phyloP scores from a whole-genome alignment of 176 grass and related monocot genomes.

The Themeda triandra region DNA sequence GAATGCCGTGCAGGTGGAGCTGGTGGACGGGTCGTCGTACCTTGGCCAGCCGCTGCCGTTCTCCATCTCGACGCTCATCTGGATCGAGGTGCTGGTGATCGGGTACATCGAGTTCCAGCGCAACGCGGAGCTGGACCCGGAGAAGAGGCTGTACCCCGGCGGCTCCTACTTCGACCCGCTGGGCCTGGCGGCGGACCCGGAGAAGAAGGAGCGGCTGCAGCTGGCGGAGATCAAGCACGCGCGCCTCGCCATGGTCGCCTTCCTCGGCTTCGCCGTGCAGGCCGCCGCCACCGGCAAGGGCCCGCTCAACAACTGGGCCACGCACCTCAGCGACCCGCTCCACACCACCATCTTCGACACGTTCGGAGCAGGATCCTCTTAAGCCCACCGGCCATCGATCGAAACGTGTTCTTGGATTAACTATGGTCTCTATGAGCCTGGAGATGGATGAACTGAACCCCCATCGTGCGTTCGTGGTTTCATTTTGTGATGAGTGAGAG shows the following conservation, averaged over 20 bases:
- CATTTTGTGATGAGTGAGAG: conserved; percentile 52
- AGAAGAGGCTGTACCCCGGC: conserved; percentile 88
- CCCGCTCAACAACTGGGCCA: conserved; percentile 98
- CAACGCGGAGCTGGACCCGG: conserved; percentile 94
- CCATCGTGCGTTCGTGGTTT: conserved; percentile 21
- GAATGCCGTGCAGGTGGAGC: conserved; percentile 62
- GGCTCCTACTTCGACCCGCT: conserved; percentile 92
- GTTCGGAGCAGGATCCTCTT: conserved; percentile 46
- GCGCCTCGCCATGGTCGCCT: conserved; percentile 94
- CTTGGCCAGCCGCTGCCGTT: conserved; percentile 92
- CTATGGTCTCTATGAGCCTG: background rate
- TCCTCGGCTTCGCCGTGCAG: conserved; percentile 95
- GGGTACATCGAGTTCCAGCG: conserved; percentile 99
- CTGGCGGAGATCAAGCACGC: conserved; percentile 99
- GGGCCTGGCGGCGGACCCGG: conserved; percentile 78
- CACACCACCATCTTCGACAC: conserved; percentile 99
- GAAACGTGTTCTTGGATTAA: background rate
- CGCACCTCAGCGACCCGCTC: conserved; percentile 96
- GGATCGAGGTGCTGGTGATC: conserved; percentile 96
- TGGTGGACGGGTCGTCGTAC: conserved; percentile 88
- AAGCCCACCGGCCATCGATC: background rate
- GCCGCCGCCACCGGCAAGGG: conserved; percentile 98
- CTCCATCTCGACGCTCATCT: conserved; percentile 86
- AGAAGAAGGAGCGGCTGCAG: conserved; percentile 85
- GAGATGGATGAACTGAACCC: background rate